Evolutionary conservation across 2,329 filamentous ascomycete genomes (phyloP), one percentile per base, ranked within the genome.

Genomic region (Cladobotryum protrusum): DNA sequence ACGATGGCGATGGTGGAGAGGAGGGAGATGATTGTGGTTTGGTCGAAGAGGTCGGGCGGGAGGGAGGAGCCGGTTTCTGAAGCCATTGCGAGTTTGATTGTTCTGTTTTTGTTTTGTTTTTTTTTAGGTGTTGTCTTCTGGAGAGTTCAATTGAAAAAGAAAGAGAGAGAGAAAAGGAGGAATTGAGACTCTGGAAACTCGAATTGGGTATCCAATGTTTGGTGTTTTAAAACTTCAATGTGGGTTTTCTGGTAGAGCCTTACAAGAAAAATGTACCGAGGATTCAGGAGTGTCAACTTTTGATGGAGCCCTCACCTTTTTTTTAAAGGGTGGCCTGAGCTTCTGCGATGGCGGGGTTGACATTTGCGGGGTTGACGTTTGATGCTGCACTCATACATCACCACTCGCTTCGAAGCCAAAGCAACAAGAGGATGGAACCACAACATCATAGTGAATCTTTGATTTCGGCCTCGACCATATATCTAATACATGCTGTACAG

Each of bases 21-120:
- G 42, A 85, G 76, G 36, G 81, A 84, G 55, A 78, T 61, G 54
- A 84, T 70, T 14, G 81, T 84, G 2, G 77, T 82, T 48, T 67
- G 65, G 63, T 85, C 82, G 62, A 83, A 80, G 32, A 83, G 63
- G 56, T 82, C 77, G 4, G 74, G 72, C 2, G 78, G 77, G 6
- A 78, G 71, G 29, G 63, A 59, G 2, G 60, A 63, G n/a, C 4
- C 3, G 7, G 24, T 29, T 43, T 46, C 37, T 29, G 20, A 20
- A 20, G 49, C 50, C 47, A 52, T 52, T 44, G 33, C 48, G 24
- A 33, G 19, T 13, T 33, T 8, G 24, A 8, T 29, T 29, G n/a
- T n/a, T n/a, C n/a, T n/a, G n/a, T n/a, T n/a, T n/a, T n/a, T n/a
- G n/a, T n/a, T n/a, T n/a, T n/a, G n/a, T n/a, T 44, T 20, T 20